Evolutionary conservation across 2,329 filamentous ascomycete genomes (phyloP).

Genomic region (Epichloe baconii): DNA sequence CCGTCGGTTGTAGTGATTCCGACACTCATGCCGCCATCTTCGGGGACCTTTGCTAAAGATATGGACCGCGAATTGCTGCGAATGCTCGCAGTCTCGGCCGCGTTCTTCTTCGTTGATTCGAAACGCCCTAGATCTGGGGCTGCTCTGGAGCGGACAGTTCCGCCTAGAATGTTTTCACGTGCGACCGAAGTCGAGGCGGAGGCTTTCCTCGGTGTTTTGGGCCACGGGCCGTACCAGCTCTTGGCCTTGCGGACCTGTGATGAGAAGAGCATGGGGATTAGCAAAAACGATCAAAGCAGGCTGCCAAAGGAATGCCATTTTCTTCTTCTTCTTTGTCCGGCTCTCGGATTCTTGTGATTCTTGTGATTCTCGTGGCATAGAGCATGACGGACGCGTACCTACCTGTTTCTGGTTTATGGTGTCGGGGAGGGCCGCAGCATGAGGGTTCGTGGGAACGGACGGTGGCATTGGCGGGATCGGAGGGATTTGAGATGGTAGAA

Average conservation of each 20-base stretch:
- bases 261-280: not conserved
- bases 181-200: conserved; percentile 46
- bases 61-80: conserved; percentile 13
- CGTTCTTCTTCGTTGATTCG: conserved; percentile 25
- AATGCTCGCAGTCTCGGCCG: conserved; percentile 19
- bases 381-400: not conserved
- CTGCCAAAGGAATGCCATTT: not conserved
- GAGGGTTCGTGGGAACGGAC: not conserved
- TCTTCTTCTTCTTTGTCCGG: not conserved
- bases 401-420: conserved; percentile 8
- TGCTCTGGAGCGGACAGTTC: conserved; percentile 33
- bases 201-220: conserved; percentile 43
- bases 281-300: not conserved
- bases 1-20: not conserved
- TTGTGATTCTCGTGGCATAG: not conserved
- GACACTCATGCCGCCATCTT: conserved; percentile 10
- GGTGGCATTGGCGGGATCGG: conserved; percentile 4
- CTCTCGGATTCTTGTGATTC: too few species aligned
- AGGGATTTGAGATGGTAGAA: not conserved
- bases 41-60: conserved; percentile 14
- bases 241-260: conserved; percentile 35
- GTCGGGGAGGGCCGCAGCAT: not conserved
- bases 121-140: conserved; percentile 38
- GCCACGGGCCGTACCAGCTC: conserved; percentile 54
- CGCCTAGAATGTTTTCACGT: conserved; percentile 47